phyloP scores from a whole-genome alignment of 805 yeast genomes.

The Zygotorulaspora danielsina region DNA sequence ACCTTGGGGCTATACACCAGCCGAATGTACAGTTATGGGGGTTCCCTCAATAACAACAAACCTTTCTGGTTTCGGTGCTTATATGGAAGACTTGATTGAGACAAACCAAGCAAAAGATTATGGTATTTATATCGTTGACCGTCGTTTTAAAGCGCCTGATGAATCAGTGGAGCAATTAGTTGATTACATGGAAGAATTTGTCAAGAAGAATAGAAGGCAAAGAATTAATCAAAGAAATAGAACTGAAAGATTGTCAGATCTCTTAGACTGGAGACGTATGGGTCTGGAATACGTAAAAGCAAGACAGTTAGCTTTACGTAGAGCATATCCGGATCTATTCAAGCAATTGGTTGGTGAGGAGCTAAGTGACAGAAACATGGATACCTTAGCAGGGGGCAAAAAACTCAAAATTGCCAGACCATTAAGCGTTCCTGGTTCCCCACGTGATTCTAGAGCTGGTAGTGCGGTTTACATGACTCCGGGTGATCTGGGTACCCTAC shows the following conservation, averaged over 20 bases:
- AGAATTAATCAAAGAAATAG: conserved; percentile 96
- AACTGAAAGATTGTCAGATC: conserved; percentile 88
- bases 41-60: conserved; percentile 96
- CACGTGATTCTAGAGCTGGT: conserved; percentile 48
- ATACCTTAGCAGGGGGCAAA: conserved; percentile 36
- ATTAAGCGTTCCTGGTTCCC: conserved; percentile 95
- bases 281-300: conserved; percentile 96
- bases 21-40: conserved; percentile 99
- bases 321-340: conserved; percentile 90
- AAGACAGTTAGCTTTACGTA: conserved; percentile 80
- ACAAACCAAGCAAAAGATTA: conserved; percentile 76
- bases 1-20: conserved; percentile 99
- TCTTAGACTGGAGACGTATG: conserved; percentile 97
- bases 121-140: conserved; percentile 94
- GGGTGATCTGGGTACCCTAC: conserved; percentile 94
- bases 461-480: conserved; percentile 81
- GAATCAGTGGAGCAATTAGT: conserved; percentile 89
- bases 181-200: conserved; percentile 84
- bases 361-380: conserved; percentile 29
- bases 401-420: conserved; percentile 81
- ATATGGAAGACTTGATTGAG: conserved; percentile 96
- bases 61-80: conserved; percentile 94
- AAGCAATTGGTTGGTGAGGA: conserved; percentile 37
- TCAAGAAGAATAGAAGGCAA: conserved; percentile 88
- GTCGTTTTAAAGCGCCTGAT: conserved; percentile 87